These are phyloP conservation scores for Scleroderma bovista DNA, from an alignment of 768 basidiomycete species.

Conservation along the genomic window DNA sequence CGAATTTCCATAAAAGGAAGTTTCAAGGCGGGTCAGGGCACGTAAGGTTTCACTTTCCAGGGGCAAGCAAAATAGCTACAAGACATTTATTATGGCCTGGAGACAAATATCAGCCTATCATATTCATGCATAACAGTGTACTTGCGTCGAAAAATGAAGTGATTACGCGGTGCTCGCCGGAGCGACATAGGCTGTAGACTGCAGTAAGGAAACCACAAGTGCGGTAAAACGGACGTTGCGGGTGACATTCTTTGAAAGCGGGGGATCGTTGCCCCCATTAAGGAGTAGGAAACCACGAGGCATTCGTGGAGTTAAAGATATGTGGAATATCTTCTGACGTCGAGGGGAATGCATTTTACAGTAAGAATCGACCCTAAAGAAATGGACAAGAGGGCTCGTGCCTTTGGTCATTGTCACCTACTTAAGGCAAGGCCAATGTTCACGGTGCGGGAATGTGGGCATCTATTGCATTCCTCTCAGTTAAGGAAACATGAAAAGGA, in stretches of 20 bases:
- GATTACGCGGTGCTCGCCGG: conserved; percentile 5
- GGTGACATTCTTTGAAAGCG: conserved; percentile 12
- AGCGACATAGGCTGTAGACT: too few species aligned
- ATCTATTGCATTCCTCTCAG: conserved; percentile 14
- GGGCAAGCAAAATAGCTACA: conserved; percentile 23
- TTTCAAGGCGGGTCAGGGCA: conserved; percentile 31
- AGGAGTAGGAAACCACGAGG: conserved; percentile 13
- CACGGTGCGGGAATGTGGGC: conserved; percentile 12
- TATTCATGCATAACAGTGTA: conserved; percentile 16
- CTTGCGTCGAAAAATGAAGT: conserved; percentile 11
- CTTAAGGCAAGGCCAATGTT: conserved; percentile 28
- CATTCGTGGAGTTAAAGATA: conserved; percentile 7
- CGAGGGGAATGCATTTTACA: neutral
- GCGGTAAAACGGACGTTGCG: conserved; percentile 13
- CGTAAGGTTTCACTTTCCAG: conserved; percentile 30
- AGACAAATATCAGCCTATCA: conserved; percentile 15
- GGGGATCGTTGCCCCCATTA: conserved; percentile 4
- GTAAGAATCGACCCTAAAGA: neutral
- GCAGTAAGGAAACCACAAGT: conserved; percentile 16
- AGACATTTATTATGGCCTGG: conserved; percentile 15
- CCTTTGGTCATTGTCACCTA: conserved; percentile 26
- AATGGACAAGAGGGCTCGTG: conserved; percentile 7
- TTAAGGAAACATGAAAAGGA: conserved; percentile 13
- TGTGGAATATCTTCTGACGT: too few species aligned
- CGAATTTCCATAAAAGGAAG: conserved; percentile 31